Evolutionary conservation across 495 filamentous ascomycete genomes (phyloP), one percentile per base, ranked within the genome.

Genomic region (Podospora sp.): DNA sequence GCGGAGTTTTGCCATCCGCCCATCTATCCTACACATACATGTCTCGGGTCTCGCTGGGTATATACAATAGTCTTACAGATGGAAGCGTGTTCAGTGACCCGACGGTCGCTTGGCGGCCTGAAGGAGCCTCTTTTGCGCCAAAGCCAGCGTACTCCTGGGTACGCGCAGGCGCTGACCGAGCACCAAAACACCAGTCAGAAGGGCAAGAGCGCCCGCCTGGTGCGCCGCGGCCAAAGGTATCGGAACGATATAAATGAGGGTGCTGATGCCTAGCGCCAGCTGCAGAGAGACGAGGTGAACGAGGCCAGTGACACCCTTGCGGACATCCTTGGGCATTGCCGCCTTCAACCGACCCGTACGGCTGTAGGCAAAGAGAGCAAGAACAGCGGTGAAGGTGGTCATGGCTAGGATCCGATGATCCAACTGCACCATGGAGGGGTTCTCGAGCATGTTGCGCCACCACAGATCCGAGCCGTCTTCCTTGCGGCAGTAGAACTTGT

Each of bases 361-460:
- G 6, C 89, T 82, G 76, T 96, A 98, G 11, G 85, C 87, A 78
- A 89, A 93, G 14, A 98, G 82, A 1, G 86, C 84, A 53, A 94
- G 81, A 56, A 98, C 86, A 64, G 89, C 86, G 20, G 88, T 89
- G 80, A 97, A 96, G 8, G 96, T 97, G 1, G 91, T 92, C 61
- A 86, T 92, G 56, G 95, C 95, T 20, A 97, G 82, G 66, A 94
- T 90, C n/a, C 95, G 88, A 81, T 99, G 95, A 77, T 99, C 91
- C 25, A 99, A 86, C 77, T 99, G 95, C 11, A 97, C 95, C 9
- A 94, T 83, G 0, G 92, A 93, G 9, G 95, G 96, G 79, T 99
- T 99, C 82, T 97, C 95, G 12, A 97, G 89, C 86, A 92, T 88
- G 82, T 98, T 99, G 68, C 95, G 87, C 95, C 95, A 99, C 88